Evolutionary conservation across 1,284 basidiomycete species (phyloP), one percentile per base, ranked within the genome.

Genomic region (Butyriboletus appendiculatus): DNA sequence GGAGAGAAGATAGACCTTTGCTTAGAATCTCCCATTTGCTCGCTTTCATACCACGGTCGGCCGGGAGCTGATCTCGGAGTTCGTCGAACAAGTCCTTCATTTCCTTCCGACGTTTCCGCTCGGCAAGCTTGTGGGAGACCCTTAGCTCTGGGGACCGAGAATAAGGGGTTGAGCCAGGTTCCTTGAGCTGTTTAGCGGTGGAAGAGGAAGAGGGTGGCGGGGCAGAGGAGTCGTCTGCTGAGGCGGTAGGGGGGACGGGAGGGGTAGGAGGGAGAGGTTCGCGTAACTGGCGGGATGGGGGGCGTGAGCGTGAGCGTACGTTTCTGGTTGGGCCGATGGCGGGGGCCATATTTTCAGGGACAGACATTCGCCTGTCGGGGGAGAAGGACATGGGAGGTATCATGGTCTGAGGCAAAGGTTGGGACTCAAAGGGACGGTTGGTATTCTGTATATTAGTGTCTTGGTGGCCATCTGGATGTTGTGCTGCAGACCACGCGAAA

Each of bases 71-170:
- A 71, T 96, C 94, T 53, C 92, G 82, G 56, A 98, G 75, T 72
- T 98, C 95, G 64, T 98, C 95, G 67, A 97, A 98, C 45, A 98
- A 72, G 57, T 97, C 94, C 68, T 96, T 96, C 95, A 98, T 98
- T 74, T 98, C 95, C 75, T 95, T 96, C 69, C 95, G 81, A 61
- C 95, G 78, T 73, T 98, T 97, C 57, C 95, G 78, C 74, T 98
- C 95, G 2, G 95, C 95, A 20, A 97, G 82, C 69, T 97, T 97
- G 75, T 98, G 95, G 14, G 91, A 94, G 41, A 97, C 85, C 50
- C 94, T 84, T 41, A 98, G 78, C 70, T 98, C 95, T 4, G 95
- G 95, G 0, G 92, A 94, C 56, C 95, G 88, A 50, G 94, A 95
- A 73, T 97, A 98, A 5, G 94, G 93, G 14, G 92, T 91, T 20